These are phyloP conservation scores for Spinacia oleracea DNA, from an alignment of 179 eudicot species.

Conservation along the genomic window DNA sequence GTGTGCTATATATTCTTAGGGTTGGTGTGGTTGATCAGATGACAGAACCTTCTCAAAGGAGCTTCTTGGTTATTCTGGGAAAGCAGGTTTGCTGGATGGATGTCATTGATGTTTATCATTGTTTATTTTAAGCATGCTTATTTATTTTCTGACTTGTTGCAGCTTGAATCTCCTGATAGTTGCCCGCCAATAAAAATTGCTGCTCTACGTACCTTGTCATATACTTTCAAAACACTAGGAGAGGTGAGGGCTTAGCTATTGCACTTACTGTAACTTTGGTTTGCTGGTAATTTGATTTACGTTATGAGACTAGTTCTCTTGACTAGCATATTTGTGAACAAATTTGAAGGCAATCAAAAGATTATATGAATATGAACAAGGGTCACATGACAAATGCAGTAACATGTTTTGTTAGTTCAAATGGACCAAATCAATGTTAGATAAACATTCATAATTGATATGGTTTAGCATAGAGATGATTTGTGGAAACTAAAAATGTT, in stretches of 20 bases:
- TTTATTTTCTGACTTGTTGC: slow-evolving; percentile 34
- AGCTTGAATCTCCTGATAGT: slow-evolving; percentile 79
- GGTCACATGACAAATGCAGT: neutral
- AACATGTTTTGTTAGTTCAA: neutral
- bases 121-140: slow-evolving; percentile 4
- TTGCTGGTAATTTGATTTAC: slow-evolving; percentile 7
- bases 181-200: slow-evolving; percentile 78
- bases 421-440: neutral
- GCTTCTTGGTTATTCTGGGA: slow-evolving; percentile 73
- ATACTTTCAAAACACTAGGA: slow-evolving; percentile 81
- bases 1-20: slow-evolving; percentile 92
- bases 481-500: neutral
- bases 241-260: slow-evolving; percentile 56
- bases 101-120: neutral
- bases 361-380: neutral
- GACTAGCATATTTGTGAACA: neutral
- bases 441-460: neutral
- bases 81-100: slow-evolving; percentile 64
- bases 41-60: slow-evolving; percentile 98
- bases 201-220: slow-evolving; percentile 80
- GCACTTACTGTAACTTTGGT: neutral
- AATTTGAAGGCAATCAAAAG: neutral
- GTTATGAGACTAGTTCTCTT: neutral
- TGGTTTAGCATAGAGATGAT: neutral
- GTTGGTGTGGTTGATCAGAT: slow-evolving; percentile 93